Evolutionary conservation across 164 flowering plant species (phyloP), one percentile per base, ranked within the genome.

Genomic region (Sedum album): DNA sequence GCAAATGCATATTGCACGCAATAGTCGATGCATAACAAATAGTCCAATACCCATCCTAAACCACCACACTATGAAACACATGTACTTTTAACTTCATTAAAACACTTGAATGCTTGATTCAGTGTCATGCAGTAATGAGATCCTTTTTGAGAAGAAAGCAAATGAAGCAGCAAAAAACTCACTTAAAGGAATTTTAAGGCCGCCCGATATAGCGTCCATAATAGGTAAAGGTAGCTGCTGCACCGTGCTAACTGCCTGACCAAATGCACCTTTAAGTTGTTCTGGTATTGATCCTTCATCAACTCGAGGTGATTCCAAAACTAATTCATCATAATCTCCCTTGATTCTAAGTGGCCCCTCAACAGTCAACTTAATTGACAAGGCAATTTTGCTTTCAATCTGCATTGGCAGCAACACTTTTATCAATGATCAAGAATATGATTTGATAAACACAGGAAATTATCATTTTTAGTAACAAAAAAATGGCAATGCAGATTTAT

Each of bases 261-360:
- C 82, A 70, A 83, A 75, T 74, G 82, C 82, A 67, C 87, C 82
- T 81, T 77, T 87, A 57, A 94, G 79, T 76, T 91, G 97, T 60
- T 83, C 84, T 39, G 98, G 97, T 41, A 94, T 41, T 25, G 86
- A 75, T 61, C 79, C 93, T 76, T 91, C 90, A 73, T 79, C 72
- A 66, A 91, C 71, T 8, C 71, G 81, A 31, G 95, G 98, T 65
- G 88, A 70, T 66, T 87, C 97, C 41, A 89, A 41, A 49, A 79
- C 26, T 25, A 85, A 90, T 77, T 94, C 93, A 69, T 79, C 79
- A 77, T 91, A 94, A 70, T 89, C 98, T 74, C 89, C 96, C 80
- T 86, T 94, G 85, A 94, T 72, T 66, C 97, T 73, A 35, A 88
- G 84, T 33, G 98, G 98, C 31, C 98, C 98, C 73, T 94, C 98